Conservation (phyloP, 225 moss, liverwort and hornwort genomes). For the Physcomitrium patens region DNA sequence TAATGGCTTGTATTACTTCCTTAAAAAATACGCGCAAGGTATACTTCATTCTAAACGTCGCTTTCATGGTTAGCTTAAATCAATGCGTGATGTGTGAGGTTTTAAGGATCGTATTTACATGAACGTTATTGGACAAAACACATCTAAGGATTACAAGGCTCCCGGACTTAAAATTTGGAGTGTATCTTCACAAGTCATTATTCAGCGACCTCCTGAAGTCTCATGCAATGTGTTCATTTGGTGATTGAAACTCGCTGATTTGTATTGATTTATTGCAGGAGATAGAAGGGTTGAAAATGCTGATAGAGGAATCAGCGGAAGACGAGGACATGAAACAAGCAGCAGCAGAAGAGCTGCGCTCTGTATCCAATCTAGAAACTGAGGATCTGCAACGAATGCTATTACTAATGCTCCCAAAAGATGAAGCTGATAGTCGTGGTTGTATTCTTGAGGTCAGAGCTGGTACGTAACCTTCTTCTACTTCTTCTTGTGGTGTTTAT, state of each 20-base stretch:
- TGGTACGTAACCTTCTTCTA: constrained; percentile 55
- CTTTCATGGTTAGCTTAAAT: neutral
- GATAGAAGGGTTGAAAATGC: constrained; percentile 69
- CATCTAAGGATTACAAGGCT: neutral
- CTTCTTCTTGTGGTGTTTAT: too few relatives aligned
- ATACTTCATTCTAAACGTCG: constrained; percentile 19
- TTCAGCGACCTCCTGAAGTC: constrained; percentile 11
- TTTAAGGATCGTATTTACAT: neutral
- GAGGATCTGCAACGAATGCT: constrained; percentile 82
- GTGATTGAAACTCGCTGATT: neutral
- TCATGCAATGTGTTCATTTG: neutral
- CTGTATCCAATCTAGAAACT: constrained; percentile 63
- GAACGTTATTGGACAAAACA: neutral
- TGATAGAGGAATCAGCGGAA: constrained; percentile 71
- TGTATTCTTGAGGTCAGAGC: constrained; percentile 99
- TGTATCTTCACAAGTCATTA: neutral
- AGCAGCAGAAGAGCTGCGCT: constrained; percentile 75
- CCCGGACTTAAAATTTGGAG: neutral
- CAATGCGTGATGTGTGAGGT: neutral
- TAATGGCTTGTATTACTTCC: constrained; percentile 68
- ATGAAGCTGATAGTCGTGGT: constrained; percentile 88
- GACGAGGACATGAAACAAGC: constrained; percentile 86
- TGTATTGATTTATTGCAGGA: constrained; percentile 52
- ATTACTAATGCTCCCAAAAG: constrained; percentile 83
- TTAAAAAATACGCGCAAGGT: constrained; percentile 88